Conservation (phyloP, 768 basidiomycete species). For the Hygrocybe coccinea region DNA sequence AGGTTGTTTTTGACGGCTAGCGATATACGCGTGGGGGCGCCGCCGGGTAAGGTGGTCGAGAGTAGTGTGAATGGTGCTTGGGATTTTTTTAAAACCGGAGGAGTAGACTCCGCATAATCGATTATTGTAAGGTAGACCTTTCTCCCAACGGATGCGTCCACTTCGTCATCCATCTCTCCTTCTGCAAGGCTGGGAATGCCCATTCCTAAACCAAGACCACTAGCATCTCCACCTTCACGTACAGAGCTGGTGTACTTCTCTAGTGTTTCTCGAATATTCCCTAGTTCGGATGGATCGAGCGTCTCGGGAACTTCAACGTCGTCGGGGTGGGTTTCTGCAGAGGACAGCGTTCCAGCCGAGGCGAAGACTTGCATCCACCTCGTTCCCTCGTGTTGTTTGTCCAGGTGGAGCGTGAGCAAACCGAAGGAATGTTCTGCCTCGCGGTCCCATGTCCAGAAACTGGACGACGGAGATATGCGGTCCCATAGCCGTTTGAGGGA, state of each 20-base stretch:
- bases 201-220: conserved; percentile 58
- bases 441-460: conserved; percentile 91
- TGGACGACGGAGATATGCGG: conserved; percentile 65
- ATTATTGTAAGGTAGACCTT: conserved; percentile 66
- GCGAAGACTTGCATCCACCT: conserved; percentile 88
- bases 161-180: conserved; percentile 90
- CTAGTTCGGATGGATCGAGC: conserved; percentile 78
- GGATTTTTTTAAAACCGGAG: not conserved
- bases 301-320: conserved; percentile 81
- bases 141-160: conserved; percentile 70
- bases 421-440: conserved; percentile 65
- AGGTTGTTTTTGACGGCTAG: conserved; percentile 67
- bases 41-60: conserved; percentile 67
- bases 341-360: conserved; percentile 33
- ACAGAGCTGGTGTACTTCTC: conserved; percentile 80
- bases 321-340: conserved; percentile 30
- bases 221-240: conserved; percentile 51
- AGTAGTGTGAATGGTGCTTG: conserved; percentile 48
- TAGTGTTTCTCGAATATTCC: conserved; percentile 70
- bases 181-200: conserved; percentile 76
- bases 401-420: conserved; percentile 75
- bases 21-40: conserved; percentile 28
- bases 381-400: conserved; percentile 78
- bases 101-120: conserved; percentile 33
- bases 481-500: conserved; percentile 72